Conservation (phyloP, 768 basidiomycete genomes). For the Lyophyllum decastes region DNA sequence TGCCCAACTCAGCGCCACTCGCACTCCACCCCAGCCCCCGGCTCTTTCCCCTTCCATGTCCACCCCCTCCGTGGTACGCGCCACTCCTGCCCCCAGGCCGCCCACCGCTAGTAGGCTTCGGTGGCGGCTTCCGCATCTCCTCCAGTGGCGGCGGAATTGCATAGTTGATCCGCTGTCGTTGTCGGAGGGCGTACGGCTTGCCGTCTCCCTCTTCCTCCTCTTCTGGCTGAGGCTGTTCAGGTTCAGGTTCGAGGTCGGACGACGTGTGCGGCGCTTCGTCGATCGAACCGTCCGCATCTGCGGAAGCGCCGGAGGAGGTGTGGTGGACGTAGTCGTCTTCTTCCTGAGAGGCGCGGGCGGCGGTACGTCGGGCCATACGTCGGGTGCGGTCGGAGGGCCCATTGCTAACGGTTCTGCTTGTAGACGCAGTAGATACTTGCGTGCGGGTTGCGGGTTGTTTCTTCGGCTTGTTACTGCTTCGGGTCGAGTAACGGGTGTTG, state of each 20-base stretch:
- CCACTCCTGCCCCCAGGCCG: constrained; percentile 24
- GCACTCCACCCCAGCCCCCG: constrained; percentile 78
- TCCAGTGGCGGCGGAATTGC: constrained; percentile 82
- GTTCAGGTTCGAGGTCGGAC: constrained; percentile 43
- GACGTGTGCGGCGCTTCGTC: constrained; percentile 53
- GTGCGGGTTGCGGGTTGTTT: constrained; percentile 31
- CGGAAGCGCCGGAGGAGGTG: constrained; percentile 48
- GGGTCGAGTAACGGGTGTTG: constrained; percentile 35
- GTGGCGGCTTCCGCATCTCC: constrained; percentile 55
- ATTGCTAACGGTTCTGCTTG: background rate
- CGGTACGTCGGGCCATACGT: constrained; percentile 29
- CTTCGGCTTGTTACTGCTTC: constrained; percentile 27
- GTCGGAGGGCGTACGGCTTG: constrained; percentile 65
- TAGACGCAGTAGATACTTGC: constrained; percentile 6
- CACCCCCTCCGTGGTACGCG: constrained; percentile 30
- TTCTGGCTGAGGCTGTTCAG: constrained; percentile 47
- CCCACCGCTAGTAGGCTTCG: constrained; percentile 33
- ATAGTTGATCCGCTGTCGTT: constrained; percentile 73
- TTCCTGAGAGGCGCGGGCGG: constrained; percentile 30
- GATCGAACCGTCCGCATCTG: constrained; percentile 59
- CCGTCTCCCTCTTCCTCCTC: constrained; percentile 53
- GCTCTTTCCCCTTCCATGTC: constrained; percentile 29
- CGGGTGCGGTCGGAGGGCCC: constrained; percentile 27
- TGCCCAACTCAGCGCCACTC: constrained; percentile 71
- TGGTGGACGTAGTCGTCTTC: constrained; percentile 54